phyloP scores from a whole-genome alignment of 108 stramenopile genomes.

The Cyclotella kingstonii region DNA sequence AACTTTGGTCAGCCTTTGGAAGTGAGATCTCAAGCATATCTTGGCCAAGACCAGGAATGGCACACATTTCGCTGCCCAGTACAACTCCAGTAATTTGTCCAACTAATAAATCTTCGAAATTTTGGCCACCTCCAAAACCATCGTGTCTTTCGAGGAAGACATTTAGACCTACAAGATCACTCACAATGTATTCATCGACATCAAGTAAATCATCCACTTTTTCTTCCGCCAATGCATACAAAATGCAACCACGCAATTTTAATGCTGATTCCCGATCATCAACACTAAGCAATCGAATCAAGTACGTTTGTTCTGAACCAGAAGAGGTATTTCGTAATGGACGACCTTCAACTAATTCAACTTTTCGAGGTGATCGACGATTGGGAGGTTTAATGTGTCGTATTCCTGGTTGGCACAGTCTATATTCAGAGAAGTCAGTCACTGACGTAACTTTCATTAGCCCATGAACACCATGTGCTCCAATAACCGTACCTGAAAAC shows the following conservation, averaged over 20 bases:
- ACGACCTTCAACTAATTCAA: slow-evolving; percentile 55
- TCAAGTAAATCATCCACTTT: slow-evolving; percentile 43
- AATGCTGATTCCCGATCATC: slow-evolving; percentile 58
- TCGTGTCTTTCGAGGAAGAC: slow-evolving; percentile 44
- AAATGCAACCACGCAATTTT: slow-evolving; percentile 55
- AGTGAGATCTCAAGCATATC: slow-evolving; percentile 71
- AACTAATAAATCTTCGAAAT: slow-evolving; percentile 52
- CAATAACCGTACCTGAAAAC: slow-evolving; percentile 54
- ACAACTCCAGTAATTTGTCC: slow-evolving; percentile 71
- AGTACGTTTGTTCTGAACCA: slow-evolving; percentile 39
- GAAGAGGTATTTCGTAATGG: slow-evolving; percentile 37
- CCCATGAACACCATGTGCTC: slow-evolving; percentile 85
- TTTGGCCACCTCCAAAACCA: slow-evolving; percentile 12
- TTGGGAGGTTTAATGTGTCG: slow-evolving; percentile 68
- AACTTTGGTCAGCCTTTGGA: slow-evolving; percentile 29
- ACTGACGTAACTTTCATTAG: slow-evolving; percentile 55
- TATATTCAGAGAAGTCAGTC: slow-evolving; percentile 68
- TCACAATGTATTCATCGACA: slow-evolving; percentile 61
- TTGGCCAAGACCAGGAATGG: slow-evolving; percentile 75
- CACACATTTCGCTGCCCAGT: slow-evolving; percentile 78
- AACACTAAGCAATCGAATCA: slow-evolving; percentile 61
- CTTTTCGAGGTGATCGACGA: slow-evolving; percentile 73
- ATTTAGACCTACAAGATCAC: slow-evolving; percentile 77
- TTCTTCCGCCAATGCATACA: slow-evolving; percentile 68
- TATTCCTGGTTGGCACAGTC: slow-evolving; percentile 57